Base-by-base conservation (phyloP, 2,329 filamentous ascomycete species). In the Gremmenia infestans region DNA sequence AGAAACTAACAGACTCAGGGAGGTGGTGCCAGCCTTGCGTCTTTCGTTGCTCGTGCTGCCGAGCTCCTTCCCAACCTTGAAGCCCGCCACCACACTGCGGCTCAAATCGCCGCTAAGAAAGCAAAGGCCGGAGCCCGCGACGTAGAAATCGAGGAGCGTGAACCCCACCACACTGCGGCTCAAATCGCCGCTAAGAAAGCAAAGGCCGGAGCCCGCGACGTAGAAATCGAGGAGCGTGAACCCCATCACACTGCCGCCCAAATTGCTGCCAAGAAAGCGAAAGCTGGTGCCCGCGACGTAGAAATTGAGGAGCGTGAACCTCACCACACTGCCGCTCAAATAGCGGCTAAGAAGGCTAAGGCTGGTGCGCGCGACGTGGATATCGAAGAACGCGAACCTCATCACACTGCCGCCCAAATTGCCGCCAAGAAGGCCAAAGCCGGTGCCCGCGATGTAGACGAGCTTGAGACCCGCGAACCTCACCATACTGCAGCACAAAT, bases 141-240 rank as follows among this genome's bases (percentile, higher is more conserved):
- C 5, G 32, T 22, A 3, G 22, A 22, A 22, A 22, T 50, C 8
- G 50, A 53, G 14, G 47, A 50, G 25, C 2, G 57, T 4, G 51
- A 54, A 22, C 50, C 54, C 1, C 57, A 60, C 25, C 58, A 60
- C 45, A 60, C 55, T 15, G 52, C 42, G 14, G 36, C 42, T 8
- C 55, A 60, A 37, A 58, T 56, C 23, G 53, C 55, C 12, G 58
- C 58, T 0, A 57, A 60, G 48, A 51, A 53, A 35, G 54, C 55
- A 8, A 55, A 57, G 8, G 47, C 50, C 9, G 54, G 22, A 17
- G 42, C 43, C 43, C 19, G 42, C n/a, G 53, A 48, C 32, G 47
- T 50, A 7, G 48, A 50, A 14, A 9, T 23, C n/a, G 9, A 28
- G 8, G 11, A 15, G 2, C 19, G 23, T 4, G 36, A 49, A 19